Base-by-base conservation (phyloP, 768 basidiomycete genomes). In the Tulasnella sp. region DNA sequence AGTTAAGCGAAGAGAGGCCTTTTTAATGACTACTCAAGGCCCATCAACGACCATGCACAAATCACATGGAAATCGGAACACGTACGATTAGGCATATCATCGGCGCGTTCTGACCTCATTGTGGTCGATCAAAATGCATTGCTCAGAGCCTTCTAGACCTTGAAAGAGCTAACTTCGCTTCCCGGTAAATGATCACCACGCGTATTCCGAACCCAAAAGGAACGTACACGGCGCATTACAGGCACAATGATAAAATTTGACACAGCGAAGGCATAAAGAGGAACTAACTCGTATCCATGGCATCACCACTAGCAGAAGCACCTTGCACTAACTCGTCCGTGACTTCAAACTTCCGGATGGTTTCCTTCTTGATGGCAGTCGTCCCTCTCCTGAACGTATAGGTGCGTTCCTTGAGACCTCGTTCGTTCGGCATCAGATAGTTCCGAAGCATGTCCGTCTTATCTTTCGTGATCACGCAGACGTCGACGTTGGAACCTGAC, bases 361-460 rank as follows among this genome's bases (percentile, higher is more conserved):
- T 84, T 82, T 97, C 92, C 74, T 85, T 89, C 81, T 90, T 92
- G 88, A 89, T 92, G 5, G 90, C 92, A 0, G 95, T 98, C 32
- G 95, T 94, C 5, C 95, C 95, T 66, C 89, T 81, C 73, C 89
- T 85, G 85, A 96, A 98, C 14, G 83, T 83, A 76, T 88, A 88
- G 39, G 75, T 76, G 34, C 75, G 75, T 80, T 94, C 92, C 79
- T 94, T 92, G 79, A 76, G 47, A 76, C 80, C 75, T 74, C 94
- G 87, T 76, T 90, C 86, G 79, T 95, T 95, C 1, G 97, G 97
- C 84, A 86, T 95, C 80, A 91, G 89, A 78, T 91, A 91, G 82
- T 98, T 98, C 74, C 97, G 86, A 73, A 98, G 82, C 91, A 92
- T 95, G 80, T 97, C 94, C 0, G 95, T 95, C 74, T 88, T 83